Evolutionary conservation across 1,284 basidiomycete species (phyloP).

Genomic region (Apiotrichum gracile): DNA sequence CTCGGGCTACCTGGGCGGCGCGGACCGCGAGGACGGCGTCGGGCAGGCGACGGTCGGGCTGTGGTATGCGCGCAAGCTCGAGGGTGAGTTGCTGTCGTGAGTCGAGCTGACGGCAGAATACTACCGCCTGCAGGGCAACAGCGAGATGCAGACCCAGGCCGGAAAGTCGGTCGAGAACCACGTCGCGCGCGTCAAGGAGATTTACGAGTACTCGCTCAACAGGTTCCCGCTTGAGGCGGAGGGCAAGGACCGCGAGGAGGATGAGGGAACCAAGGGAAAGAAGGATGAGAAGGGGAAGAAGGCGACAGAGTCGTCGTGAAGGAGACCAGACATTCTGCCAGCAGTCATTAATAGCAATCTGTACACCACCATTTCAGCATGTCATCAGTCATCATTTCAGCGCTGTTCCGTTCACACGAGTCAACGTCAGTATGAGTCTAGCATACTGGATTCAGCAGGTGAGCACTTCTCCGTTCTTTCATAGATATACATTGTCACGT

Average conservation of each 20-base stretch:
- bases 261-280: not conserved
- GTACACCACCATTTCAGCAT: not conserved
- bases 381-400: not conserved
- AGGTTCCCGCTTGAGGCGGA: not conserved
- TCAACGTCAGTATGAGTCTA: not conserved
- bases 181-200: slow-evolving; percentile 16
- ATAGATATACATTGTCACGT: slow-evolving; percentile 9
- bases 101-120: slow-evolving; percentile 9
- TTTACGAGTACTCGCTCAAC: slow-evolving; percentile 1
- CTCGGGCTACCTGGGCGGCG: slow-evolving; percentile 30
- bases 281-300: too few relatives aligned
- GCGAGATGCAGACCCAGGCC: slow-evolving; percentile 10
- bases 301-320: too few relatives aligned
- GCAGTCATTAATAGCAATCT: not conserved
- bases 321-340: not conserved
- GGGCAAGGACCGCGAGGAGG: not conserved
- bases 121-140: slow-evolving; percentile 20
- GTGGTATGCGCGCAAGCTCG: slow-evolving; percentile 35
- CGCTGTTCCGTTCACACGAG: not conserved
- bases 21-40: slow-evolving; percentile 30
- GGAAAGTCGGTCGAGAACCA: slow-evolving; percentile 11
- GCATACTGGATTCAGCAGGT: not conserved
- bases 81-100: slow-evolving; percentile 26
- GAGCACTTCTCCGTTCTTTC: slow-evolving; percentile 2
- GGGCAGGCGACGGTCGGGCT: slow-evolving; percentile 33